A percentile compares a stretch with the other conserved stretches of the same genome.
These are phyloP conservation scores for Litchi chinensis DNA, from an alignment of 345 rosid species.

Conservation along the genomic window DNA sequence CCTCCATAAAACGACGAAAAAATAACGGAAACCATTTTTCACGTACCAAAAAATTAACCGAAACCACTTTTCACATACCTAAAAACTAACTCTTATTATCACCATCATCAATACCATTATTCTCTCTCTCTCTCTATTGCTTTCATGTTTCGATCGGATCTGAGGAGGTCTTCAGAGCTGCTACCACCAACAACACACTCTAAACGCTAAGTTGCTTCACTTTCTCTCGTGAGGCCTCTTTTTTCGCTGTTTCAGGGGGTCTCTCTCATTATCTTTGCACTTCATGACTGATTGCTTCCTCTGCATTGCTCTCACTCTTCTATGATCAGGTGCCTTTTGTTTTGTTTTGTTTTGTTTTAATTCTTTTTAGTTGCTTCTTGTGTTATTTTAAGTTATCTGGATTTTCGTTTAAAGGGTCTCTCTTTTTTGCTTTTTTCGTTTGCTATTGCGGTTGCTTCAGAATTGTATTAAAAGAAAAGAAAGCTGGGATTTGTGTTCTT, in stretches of 20 bases:
- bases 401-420: slow-evolving; percentile 5
- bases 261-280: slow-evolving; percentile 7
- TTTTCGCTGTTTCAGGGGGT: background rate
- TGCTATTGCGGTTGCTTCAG: slow-evolving; percentile 4
- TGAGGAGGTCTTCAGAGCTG: slow-evolving; percentile 26
- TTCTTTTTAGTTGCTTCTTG: slow-evolving; percentile 7
- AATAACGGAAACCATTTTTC: slow-evolving; percentile 19
- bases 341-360: background rate
- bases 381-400: background rate
- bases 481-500: slow-evolving; percentile 20
- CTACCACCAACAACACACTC: background rate
- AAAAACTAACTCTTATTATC: slow-evolving; percentile 2
- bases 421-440: slow-evolving; percentile 10
- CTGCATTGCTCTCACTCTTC: slow-evolving; percentile 35
- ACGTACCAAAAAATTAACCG: slow-evolving; percentile 14
- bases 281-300: slow-evolving; percentile 31
- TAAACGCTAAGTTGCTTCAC: slow-evolving; percentile 37
- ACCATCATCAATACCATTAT: slow-evolving; percentile 19
- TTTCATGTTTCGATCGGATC: slow-evolving; percentile 61
- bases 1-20: slow-evolving; percentile 39
- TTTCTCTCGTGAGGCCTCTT: slow-evolving; percentile 25
- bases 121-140: slow-evolving; percentile 16
- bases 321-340: slow-evolving; percentile 48
- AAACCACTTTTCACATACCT: slow-evolving; percentile 8
- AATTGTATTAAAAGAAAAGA: slow-evolving; percentile 23